phyloP scores from a whole-genome alignment of 257 asterid genomes.

The Petunia secreta region DNA sequence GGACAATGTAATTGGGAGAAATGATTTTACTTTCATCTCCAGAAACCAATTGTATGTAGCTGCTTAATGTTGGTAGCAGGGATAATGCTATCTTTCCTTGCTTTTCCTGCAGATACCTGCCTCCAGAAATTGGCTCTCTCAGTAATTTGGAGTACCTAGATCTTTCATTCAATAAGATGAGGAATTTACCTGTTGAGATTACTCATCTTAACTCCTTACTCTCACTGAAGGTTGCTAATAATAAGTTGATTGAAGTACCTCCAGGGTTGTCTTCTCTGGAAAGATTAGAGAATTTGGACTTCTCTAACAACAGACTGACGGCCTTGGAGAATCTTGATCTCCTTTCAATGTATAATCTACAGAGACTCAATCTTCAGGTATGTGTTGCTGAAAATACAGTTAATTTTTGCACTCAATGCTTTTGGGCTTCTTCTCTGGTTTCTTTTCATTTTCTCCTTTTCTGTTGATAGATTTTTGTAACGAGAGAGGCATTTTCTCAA shows the following conservation, averaged over 20 bases:
- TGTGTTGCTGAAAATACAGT: conserved; percentile 21
- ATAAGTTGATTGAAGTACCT: conserved; percentile 78
- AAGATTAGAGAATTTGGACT: conserved; percentile 81
- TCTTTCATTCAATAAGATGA: conserved; percentile 91
- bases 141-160: conserved; percentile 76
- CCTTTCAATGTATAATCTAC: conserved; percentile 74
- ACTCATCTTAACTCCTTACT: conserved; percentile 58
- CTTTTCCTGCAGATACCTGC: conserved; percentile 76
- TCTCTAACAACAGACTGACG: conserved; percentile 77
- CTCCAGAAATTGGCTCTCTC: conserved; percentile 89
- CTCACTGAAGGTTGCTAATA: conserved; percentile 74
- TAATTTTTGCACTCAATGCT: not conserved
- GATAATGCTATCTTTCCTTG: conserved; percentile 24
- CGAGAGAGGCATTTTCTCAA: conserved; percentile 13
- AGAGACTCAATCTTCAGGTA: conserved; percentile 76
- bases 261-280: conserved; percentile 59
- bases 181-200: conserved; percentile 82
- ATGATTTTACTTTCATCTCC: not conserved
- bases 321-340: conserved; percentile 75
- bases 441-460: not conserved
- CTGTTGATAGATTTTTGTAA: not conserved
- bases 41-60: not conserved
- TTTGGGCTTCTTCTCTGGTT: conserved; percentile 20
- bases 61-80: not conserved
- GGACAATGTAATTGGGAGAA: not conserved